These are phyloP conservation scores for Diplocarpon rosae DNA, from an alignment of 2,329 filamentous ascomycete genomes.

Conservation along the genomic window DNA sequence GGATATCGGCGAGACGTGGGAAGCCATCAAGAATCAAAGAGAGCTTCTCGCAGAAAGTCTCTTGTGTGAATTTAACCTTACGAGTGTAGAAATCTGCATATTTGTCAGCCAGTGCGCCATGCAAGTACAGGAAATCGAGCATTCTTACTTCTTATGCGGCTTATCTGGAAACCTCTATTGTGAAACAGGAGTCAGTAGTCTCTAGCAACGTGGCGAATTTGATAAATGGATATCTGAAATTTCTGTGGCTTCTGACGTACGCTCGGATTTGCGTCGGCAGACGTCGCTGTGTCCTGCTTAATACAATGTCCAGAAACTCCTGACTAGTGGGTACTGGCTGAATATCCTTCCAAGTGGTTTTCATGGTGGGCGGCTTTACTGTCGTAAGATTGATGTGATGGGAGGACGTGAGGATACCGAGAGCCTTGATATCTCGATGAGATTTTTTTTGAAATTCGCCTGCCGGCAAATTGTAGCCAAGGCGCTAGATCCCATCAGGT, in stretches of 20 bases:
- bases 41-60: constrained; percentile 94
- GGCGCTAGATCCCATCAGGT: too few relatives aligned
- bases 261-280: constrained; percentile 91
- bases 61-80: constrained; percentile 96
- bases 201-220: too few relatives aligned
- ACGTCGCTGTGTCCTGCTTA: constrained; percentile 84
- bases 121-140: constrained; percentile 1
- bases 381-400: constrained; percentile 3
- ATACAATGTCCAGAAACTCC: constrained; percentile 95
- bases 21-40: constrained; percentile 85
- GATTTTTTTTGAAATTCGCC: too few relatives aligned
- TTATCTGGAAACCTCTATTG: constrained; percentile 63
- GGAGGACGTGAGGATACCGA: background rate
- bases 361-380: constrained; percentile 35
- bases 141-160: constrained; percentile 60
- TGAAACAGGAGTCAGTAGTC: too few relatives aligned
- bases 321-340: constrained; percentile 81
- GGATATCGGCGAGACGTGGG: constrained; percentile 84
- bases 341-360: constrained; percentile 64
- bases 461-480: background rate
- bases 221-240: too few relatives aligned
- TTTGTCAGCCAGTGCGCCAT: constrained; percentile 14
- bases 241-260: too few relatives aligned
- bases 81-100: constrained; percentile 78
- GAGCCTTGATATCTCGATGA: too few relatives aligned